A percentile compares a stretch with the other conserved stretches of the same genome.
These are phyloP conservation scores for Liriodendron chinense DNA, from an alignment of 164 flowering plant genomes.

Conservation along the genomic window DNA sequence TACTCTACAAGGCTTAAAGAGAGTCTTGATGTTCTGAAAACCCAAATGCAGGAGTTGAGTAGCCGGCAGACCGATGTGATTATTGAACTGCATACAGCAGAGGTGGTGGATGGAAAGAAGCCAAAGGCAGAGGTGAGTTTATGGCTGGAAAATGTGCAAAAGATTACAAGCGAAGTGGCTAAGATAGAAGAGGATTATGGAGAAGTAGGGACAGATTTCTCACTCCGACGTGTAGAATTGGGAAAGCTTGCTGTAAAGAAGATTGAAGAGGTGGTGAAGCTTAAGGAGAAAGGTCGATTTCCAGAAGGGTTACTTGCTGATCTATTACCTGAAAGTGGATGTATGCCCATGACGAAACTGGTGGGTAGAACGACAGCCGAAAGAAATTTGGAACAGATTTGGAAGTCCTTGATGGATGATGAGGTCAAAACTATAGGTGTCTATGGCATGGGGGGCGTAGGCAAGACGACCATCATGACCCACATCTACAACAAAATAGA, in stretches of 20 bases:
- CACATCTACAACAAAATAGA: neutral
- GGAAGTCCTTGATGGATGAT: neutral
- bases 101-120: neutral
- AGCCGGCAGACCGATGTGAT: neutral
- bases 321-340: neutral
- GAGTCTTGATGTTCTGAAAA: neutral
- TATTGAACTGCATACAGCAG: neutral
- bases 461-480: neutral
- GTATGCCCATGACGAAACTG: neutral
- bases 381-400: neutral
- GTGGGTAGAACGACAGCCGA: neutral
- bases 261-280: neutral
- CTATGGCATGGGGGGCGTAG: conserved; percentile 1
- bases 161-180: neutral
- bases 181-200: neutral
- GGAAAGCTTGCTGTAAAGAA: neutral
- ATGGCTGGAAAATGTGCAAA: neutral
- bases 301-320: neutral
- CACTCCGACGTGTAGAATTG: neutral
- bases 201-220: neutral
- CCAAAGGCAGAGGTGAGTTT: neutral
- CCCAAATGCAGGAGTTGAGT: neutral
- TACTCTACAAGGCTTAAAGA: neutral
- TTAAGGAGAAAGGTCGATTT: neutral
- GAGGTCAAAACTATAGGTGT: neutral